phyloP scores from a whole-genome alignment of 2,329 filamentous ascomycete genomes.

The Colletotrichum lini region DNA sequence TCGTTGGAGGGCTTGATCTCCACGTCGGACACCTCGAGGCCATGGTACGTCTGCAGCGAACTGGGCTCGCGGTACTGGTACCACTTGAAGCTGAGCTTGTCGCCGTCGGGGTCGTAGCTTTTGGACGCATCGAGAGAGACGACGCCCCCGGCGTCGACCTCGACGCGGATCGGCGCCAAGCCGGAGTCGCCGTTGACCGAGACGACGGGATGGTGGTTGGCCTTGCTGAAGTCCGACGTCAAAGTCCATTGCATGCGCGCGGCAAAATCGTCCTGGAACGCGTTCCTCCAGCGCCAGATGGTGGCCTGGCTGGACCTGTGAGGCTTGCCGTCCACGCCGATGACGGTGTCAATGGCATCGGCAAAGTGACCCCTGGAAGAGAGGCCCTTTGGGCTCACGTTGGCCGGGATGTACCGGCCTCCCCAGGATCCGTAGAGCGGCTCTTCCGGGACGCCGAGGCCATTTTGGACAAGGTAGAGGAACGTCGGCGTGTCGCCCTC shows the following conservation, averaged over 20 bases:
- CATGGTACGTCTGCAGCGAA: slow-evolving; percentile 57
- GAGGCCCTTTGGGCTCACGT: slow-evolving; percentile 46
- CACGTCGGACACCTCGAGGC: slow-evolving; percentile 57
- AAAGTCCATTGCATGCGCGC: slow-evolving; percentile 58
- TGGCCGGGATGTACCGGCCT: slow-evolving; percentile 58
- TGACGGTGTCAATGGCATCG: slow-evolving; percentile 49
- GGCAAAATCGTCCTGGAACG: slow-evolving; percentile 59
- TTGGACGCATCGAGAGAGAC: slow-evolving; percentile 60
- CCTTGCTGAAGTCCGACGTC: slow-evolving; percentile 47
- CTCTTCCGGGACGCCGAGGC: slow-evolving; percentile 60
- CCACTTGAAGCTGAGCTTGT: slow-evolving; percentile 62
- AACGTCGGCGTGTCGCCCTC: slow-evolving; percentile 69
- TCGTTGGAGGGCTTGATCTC: slow-evolving; percentile 47
- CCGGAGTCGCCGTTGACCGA: slow-evolving; percentile 58
- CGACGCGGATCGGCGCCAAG: slow-evolving; percentile 55
- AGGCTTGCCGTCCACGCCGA: slow-evolving; percentile 47
- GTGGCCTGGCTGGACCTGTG: slow-evolving; percentile 52
- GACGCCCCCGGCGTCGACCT: slow-evolving; percentile 55
- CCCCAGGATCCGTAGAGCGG: slow-evolving; percentile 66
- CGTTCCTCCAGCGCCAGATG: slow-evolving; percentile 59
- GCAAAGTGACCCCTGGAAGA: slow-evolving; percentile 46
- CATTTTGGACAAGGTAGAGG: slow-evolving; percentile 64
- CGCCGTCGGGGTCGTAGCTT: slow-evolving; percentile 63
- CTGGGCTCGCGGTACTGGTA: slow-evolving; percentile 61
- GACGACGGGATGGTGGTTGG: slow-evolving; percentile 63